Percentiles rank a stretch among this genome's conserved stretches.
Conservation (phyloP, 1,139 yeast genomes). For the Saccharomycopsis hybrid region DNA sequence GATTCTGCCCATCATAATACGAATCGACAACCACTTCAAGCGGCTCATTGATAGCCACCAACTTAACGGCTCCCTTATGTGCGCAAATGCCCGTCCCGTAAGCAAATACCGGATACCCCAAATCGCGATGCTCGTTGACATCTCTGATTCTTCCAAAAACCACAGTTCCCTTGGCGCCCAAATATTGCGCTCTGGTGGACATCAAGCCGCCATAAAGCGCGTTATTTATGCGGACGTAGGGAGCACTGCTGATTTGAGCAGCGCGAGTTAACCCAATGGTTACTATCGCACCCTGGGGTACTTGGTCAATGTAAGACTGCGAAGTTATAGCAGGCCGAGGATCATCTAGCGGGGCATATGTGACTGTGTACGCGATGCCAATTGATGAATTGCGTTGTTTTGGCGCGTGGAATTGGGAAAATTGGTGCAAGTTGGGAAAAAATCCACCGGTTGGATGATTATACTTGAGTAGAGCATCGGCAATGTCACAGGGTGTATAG, state of each 20-base stretch:
- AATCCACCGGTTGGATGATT: conserved; percentile 68
- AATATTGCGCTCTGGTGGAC: conserved; percentile 78
- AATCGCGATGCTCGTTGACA: conserved; percentile 62
- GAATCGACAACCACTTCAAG: conserved; percentile 41
- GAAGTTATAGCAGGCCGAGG: conserved; percentile 66
- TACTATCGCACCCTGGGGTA: conserved; percentile 56
- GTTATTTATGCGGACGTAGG: conserved; percentile 57
- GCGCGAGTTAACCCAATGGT: conserved; percentile 44
- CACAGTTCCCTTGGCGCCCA: conserved; percentile 69
- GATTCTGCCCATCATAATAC: conserved; percentile 29
- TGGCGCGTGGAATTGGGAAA: conserved; percentile 27
- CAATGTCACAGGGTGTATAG: conserved; percentile 69
- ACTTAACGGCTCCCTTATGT: conserved; percentile 70
- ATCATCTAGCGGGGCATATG: conserved; percentile 71
- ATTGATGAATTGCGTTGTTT: conserved; percentile 39
- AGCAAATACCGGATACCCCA: conserved; percentile 73
- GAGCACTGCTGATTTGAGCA: conserved; percentile 48
- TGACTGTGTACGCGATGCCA: conserved; percentile 76
- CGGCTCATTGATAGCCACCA: conserved; percentile 71
- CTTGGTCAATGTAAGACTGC: conserved; percentile 68
- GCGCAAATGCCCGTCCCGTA: conserved; percentile 79
- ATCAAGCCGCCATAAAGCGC: conserved; percentile 92
- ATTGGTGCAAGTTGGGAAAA: conserved; percentile 54
- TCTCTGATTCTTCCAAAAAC: conserved; percentile 83
- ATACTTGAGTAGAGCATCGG: conserved; percentile 61